Percentiles rank a stretch among this genome's conserved stretches.
Evolutionary conservation across 345 rosid genomes (phyloP).

Genomic region (Alliaria petiolata): DNA sequence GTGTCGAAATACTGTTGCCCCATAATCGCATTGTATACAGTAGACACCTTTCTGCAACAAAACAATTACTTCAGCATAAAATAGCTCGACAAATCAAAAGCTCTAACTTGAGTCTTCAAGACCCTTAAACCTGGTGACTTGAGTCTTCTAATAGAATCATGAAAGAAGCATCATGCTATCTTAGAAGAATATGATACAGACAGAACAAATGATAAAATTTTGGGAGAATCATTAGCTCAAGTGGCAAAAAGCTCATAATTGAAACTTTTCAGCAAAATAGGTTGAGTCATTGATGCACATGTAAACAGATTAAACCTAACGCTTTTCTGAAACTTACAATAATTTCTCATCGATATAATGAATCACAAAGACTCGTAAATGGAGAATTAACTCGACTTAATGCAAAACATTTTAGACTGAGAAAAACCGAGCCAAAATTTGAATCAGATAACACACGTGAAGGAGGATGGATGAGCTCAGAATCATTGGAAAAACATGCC

Average conservation of each 20-base stretch:
- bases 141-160: not conserved
- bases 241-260: not conserved
- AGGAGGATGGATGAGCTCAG: too few species aligned
- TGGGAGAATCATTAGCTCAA: not conserved
- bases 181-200: not conserved
- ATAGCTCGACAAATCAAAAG: too few species aligned
- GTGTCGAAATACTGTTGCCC: slow-evolving; percentile 62
- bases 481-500: too few species aligned
- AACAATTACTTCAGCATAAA: not conserved
- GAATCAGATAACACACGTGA: too few species aligned
- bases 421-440: too few species aligned
- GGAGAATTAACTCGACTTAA: too few species aligned
- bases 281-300: not conserved
- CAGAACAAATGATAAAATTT: not conserved
- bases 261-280: not conserved
- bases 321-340: too few species aligned
- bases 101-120: not conserved
- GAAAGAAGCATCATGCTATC: not conserved
- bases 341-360: too few species aligned
- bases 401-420: too few species aligned
- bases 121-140: slow-evolving; percentile 6
- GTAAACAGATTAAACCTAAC: not conserved
- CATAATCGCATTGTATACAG: slow-evolving; percentile 84
- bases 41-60: slow-evolving; percentile 70
- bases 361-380: too few species aligned